phyloP scores from a whole-genome alignment of 225 moss, liverwort and hornwort genomes.

The Thuidium tamariscinum region DNA sequence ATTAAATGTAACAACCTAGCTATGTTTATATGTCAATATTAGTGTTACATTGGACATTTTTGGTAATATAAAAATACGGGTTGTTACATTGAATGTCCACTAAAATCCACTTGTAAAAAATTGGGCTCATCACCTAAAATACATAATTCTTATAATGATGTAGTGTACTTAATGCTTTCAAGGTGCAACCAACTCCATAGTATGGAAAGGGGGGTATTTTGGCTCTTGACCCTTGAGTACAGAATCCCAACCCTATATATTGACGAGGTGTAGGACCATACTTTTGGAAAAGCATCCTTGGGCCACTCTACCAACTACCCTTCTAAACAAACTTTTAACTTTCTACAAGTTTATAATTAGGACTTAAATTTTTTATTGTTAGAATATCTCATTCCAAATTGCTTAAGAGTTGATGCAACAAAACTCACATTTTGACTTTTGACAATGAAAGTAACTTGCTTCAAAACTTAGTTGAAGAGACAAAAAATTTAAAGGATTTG shows the following conservation, averaged over 20 bases:
- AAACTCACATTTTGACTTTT: not conserved
- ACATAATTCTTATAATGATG: too few relatives aligned
- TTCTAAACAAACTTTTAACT: not conserved
- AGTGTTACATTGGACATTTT: too few relatives aligned
- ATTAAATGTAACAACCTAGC: too few relatives aligned
- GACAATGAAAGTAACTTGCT: accelerated
- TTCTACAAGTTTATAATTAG: not conserved
- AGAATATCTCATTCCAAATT: not conserved
- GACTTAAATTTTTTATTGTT: too few relatives aligned
- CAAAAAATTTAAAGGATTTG: not conserved
- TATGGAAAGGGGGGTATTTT: not conserved
- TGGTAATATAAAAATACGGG: too few relatives aligned
- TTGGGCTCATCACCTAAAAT: too few relatives aligned
- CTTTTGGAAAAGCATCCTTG: not conserved
- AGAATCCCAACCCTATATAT: accelerated
- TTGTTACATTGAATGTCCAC: too few relatives aligned
- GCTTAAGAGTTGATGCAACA: not conserved
- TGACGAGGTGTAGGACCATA: accelerated
- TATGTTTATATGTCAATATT: too few relatives aligned
- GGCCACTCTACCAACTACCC: not conserved
- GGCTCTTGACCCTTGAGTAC: accelerated
- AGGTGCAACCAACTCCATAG: too few relatives aligned
- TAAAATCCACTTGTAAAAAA: too few relatives aligned
- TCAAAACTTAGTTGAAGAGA: not conserved
- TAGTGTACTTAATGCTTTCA: too few relatives aligned